Evolutionary conservation across 208 protist genomes (phyloP).

Genomic region (Crithidia fasciculata): DNA sequence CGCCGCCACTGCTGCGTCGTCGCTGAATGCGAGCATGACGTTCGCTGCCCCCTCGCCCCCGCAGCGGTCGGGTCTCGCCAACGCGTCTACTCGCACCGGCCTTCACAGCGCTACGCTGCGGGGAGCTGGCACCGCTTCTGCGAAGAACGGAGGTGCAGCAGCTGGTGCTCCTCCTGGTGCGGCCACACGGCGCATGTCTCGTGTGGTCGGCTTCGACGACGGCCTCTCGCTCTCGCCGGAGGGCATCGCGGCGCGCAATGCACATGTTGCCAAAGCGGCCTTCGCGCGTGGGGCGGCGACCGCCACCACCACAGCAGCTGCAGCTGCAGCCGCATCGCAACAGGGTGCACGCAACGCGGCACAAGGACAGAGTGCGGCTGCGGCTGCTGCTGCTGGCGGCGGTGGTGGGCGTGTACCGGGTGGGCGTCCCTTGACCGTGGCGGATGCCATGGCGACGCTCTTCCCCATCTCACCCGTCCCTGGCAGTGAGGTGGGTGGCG

Average conservation of each 20-base stretch:
- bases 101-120: neutral
- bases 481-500: neutral
- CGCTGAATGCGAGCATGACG: neutral
- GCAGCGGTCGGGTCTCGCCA: neutral
- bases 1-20: neutral
- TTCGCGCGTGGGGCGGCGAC: neutral
- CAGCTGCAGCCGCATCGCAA: neutral
- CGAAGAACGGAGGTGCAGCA: too few species aligned
- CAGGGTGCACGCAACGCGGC: neutral
- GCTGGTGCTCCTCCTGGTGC: neutral
- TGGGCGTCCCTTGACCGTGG: conserved; percentile 17
- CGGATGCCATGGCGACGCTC: conserved; percentile 25
- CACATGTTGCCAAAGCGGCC: neutral
- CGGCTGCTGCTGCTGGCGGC: neutral
- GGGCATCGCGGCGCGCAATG: conserved; percentile 10
- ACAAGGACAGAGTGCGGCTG: neutral
- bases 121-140: too few species aligned
- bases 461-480: conserved; percentile 14
- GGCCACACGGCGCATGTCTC: neutral
- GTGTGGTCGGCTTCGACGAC: neutral
- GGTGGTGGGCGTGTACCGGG: neutral
- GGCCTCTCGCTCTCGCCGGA: neutral
- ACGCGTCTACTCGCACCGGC: too few species aligned
- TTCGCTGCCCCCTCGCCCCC: neutral
- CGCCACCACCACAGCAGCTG: too few species aligned